Evolutionary conservation across 2,329 filamentous ascomycete species (phyloP), one percentile per base, ranked within the genome.

Genomic region (Botrytis pseudocinerea): DNA sequence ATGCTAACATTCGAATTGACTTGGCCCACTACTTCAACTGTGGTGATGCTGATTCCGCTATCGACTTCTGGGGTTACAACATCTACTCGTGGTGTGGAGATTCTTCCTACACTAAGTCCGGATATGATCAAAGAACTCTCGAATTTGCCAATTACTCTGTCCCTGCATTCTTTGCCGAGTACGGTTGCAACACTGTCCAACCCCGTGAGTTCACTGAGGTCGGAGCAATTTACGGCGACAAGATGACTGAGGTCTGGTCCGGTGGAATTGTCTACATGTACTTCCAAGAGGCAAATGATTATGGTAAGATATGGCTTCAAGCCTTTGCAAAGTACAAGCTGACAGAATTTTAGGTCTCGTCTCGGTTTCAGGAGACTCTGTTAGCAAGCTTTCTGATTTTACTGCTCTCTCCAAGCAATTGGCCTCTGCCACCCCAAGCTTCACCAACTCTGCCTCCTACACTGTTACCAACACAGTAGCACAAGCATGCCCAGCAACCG

Each of bases 61-160:
- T 98, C 77, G 96, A 99, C 84, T 98, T 97, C 87, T 99, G 95
- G 93, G 96, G 96, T 74, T 98, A 98, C 91, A 99, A 99, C 88
- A 97, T 98, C 85, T 99, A 99, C 88, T 97, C 95, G 70, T 99
- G 96, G 96, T 99, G 96, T 82, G 96, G 95, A 78, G 83, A 95
- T 78, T 97, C 93, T 80, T 89, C 86, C 79, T 96, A 92, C 85
- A 81, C 86, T 51, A 81, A 87, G 74, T 98, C 96, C 5, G 93
- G 94, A 71, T 99, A 95, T 84, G 87, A 91, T 76, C 87, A 90
- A 73, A 92, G 95, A 82, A 94, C 94, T 78, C 83, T 93, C 77
- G 95, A 98, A 85, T 99, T 98, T 86, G 83, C 86, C 74, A 89
- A 91, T 82, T 99, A 96, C 87, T 93, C 93, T 16, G 93, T 98